Conservation (phyloP, 352 stramenopile species). For the Pythium brachiatum region DNA sequence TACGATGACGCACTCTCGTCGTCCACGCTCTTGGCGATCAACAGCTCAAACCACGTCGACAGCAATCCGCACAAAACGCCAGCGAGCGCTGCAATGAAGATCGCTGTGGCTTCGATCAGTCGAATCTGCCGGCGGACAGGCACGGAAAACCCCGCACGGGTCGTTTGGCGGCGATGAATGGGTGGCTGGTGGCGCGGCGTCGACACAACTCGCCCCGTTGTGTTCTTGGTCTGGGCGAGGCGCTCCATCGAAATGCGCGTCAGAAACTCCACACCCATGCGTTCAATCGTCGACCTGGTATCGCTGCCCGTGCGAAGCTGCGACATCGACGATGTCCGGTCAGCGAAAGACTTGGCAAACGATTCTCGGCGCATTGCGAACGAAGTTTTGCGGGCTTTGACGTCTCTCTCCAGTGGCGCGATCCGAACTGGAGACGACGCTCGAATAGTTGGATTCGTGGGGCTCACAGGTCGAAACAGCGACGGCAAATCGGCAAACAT, state of each 20-base stretch:
- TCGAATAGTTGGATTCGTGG: background rate
- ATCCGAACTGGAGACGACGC: too few relatives aligned
- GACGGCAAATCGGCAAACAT: constrained; percentile 41
- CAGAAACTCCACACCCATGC: constrained; percentile 39
- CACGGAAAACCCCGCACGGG: constrained; percentile 28
- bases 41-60: constrained; percentile 36
- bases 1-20: constrained; percentile 26
- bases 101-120: constrained; percentile 32
- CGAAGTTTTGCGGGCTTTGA: background rate
- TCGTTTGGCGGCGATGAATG: background rate
- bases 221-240: constrained; percentile 21
- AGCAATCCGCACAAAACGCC: constrained; percentile 37
- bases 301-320: background rate
- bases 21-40: constrained; percentile 15
- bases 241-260: constrained; percentile 39
- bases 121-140: constrained; percentile 28
- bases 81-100: constrained; percentile 24
- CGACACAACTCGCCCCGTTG: constrained; percentile 15
- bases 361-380: background rate
- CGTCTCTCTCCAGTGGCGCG: background rate
- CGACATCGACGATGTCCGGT: background rate
- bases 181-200: constrained; percentile 2
- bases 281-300: constrained; percentile 34
- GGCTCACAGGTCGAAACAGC: constrained; percentile 28
- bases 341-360: background rate